Conservation (phyloP, 306 rosid genomes). For the Glycine tomentella region DNA sequence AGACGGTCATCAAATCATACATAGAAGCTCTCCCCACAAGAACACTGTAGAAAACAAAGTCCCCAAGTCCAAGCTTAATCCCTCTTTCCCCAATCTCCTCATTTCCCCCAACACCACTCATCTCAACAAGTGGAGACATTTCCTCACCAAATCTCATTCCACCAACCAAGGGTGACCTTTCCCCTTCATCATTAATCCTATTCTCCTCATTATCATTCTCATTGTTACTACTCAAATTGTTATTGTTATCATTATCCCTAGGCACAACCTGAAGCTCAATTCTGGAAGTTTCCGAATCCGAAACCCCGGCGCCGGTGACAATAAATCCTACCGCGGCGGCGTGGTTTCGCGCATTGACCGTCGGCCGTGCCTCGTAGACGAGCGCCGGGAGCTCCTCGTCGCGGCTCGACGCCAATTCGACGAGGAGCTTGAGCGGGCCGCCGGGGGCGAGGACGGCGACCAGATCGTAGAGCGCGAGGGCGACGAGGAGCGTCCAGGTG, state of each 20-base stretch:
- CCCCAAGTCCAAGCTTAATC: conserved; percentile 94
- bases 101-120: not conserved
- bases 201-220: not conserved
- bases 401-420: conserved; percentile 85
- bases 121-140: conserved; percentile 1
- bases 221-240: not conserved
- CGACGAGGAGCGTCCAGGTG: conserved; percentile 84
- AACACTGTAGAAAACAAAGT: conserved; percentile 93
- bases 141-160: conserved; percentile 19
- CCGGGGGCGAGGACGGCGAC: conserved; percentile 96
- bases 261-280: conserved; percentile 79
- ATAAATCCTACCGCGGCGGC: conserved; percentile 59
- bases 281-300: conserved; percentile 65
- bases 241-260: not conserved
- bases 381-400: conserved; percentile 94
- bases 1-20: conserved; percentile 97
- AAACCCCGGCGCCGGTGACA: conserved; percentile 57
- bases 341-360: conserved; percentile 1
- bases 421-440: conserved; percentile 88
- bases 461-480: conserved; percentile 88
- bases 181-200: conserved; percentile 48
- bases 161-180: conserved; percentile 68
- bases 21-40: conserved; percentile 97
- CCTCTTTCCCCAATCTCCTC: conserved; percentile 59
- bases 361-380: conserved; percentile 90